Conservation (phyloP, 78 protist species). For the Anaeramoeba flamelloides region DNA sequence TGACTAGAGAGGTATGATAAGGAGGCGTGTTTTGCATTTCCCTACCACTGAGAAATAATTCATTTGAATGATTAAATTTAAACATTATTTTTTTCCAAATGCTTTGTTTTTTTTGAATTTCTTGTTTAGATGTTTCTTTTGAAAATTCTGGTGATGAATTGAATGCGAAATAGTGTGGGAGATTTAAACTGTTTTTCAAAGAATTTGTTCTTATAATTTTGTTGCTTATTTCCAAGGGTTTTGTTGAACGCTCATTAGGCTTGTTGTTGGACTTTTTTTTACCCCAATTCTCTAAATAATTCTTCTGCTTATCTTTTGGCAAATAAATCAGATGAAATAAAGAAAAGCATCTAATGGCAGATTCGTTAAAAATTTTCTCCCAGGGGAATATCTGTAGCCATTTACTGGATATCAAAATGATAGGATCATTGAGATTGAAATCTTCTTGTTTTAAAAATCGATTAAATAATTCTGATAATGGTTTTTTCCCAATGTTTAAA, state of each 20-base stretch:
- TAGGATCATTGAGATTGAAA: not conserved
- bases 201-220: no score
- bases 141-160: not conserved
- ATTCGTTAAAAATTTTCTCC: not conserved
- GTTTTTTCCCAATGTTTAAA: no score
- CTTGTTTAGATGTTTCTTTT: not conserved
- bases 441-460: no score
- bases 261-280: no score
- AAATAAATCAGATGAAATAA: no score
- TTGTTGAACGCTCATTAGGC: no score
- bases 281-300: no score
- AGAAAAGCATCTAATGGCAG: not conserved
- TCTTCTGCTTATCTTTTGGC: no score
- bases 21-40: not conserved
- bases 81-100: not conserved
- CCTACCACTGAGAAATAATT: not conserved
- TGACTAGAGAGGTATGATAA: not conserved
- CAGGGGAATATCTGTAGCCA: not conserved
- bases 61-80: not conserved
- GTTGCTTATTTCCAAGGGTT: no score
- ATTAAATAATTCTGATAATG: no score
- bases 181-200: not conserved
- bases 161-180: not conserved
- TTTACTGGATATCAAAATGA: not conserved
- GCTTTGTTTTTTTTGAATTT: not conserved